These are phyloP conservation scores for Cruciata laevipes DNA, from an alignment of 257 asterid genomes.

Conservation along the genomic window DNA sequence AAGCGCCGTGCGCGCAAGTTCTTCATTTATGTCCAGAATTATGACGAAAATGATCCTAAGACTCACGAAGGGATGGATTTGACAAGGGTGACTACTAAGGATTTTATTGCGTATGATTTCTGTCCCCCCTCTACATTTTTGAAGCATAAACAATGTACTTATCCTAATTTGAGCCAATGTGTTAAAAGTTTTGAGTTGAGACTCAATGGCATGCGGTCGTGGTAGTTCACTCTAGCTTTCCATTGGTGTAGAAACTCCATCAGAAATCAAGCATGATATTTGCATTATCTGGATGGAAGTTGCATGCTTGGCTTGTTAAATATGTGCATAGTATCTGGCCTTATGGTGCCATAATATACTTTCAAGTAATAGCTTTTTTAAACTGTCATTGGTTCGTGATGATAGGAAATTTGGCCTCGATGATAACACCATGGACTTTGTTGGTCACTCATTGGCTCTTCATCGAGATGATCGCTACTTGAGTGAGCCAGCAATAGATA, in stretches of 20 bases:
- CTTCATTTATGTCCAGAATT: constrained; percentile 88
- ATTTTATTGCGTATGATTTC: constrained; percentile 67
- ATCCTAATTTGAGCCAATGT: constrained; percentile 2
- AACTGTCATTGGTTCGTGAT: background rate
- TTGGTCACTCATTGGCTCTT: constrained; percentile 90
- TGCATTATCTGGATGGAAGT: background rate
- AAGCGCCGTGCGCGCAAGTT: constrained; percentile 95
- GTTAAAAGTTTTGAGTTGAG: too few relatives aligned
- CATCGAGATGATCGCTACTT: constrained; percentile 85
- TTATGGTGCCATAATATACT: background rate
- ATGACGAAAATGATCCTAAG: constrained; percentile 70
- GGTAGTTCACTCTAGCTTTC: background rate
- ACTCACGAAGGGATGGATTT: constrained; percentile 94
- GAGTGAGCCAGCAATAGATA: constrained; percentile 78
- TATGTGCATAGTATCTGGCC: background rate
- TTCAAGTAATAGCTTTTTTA: background rate
- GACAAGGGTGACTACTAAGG: constrained; percentile 69
- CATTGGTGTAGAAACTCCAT: background rate
- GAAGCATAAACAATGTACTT: background rate
- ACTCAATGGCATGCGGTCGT: background rate
- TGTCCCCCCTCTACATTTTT: background rate
- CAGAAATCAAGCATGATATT: background rate
- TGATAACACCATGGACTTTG: constrained; percentile 85
- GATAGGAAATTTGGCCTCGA: constrained; percentile 89
- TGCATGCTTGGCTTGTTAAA: background rate